Conservation (phyloP, 192 early-diverging fungal species). For the Backusella parvicylindrica region DNA sequence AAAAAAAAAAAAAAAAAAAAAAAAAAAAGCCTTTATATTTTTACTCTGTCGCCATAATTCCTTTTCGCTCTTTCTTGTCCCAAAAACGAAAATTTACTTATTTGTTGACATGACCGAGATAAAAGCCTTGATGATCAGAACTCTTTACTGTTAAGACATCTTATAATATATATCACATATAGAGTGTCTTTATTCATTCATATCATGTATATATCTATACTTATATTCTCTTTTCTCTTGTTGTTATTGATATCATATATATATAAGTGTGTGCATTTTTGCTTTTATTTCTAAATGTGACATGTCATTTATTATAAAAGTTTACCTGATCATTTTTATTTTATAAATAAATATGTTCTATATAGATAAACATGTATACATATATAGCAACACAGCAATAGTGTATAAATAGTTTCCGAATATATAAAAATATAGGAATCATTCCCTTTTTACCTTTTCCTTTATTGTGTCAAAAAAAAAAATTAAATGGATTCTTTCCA, state of each 20-base stretch:
- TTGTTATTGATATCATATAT: neutral
- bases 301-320: neutral
- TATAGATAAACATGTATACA: neutral
- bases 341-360: neutral
- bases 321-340: neutral
- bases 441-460: neutral
- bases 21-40: neutral
- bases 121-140: neutral
- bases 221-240: neutral
- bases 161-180: neutral
- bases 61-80: neutral
- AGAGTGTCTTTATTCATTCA: neutral
- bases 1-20: constrained; percentile 10
- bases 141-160: neutral
- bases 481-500: neutral
- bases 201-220: neutral
- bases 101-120: neutral
- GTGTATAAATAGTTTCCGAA: neutral
- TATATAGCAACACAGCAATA: neutral
- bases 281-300: neutral
- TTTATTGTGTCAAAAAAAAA: neutral
- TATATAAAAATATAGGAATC: neutral
- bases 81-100: neutral
- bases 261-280: neutral
- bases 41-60: neutral